A percentile compares a stretch with the other conserved stretches of the same genome.
phyloP scores from a whole-genome alignment of 768 basidiomycete genomes.

The Tremella yokohamensis region DNA sequence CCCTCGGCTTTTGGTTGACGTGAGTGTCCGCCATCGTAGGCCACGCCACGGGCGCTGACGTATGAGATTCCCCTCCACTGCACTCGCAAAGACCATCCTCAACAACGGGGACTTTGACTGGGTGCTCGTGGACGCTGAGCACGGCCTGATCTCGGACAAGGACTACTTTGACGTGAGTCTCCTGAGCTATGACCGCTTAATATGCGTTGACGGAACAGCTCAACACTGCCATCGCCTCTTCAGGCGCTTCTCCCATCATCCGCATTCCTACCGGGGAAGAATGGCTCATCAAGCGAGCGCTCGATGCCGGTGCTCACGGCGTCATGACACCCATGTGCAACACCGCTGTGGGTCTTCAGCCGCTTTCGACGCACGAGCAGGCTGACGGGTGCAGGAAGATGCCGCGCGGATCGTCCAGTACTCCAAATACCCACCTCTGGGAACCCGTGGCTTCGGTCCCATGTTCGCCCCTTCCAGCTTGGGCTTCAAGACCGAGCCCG shows the following conservation, averaged over 20 bases:
- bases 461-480: constrained; percentile 49
- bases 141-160: constrained; percentile 15
- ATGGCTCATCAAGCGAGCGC: constrained; percentile 51
- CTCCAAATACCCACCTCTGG: constrained; percentile 50
- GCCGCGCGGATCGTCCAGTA: constrained; percentile 44
- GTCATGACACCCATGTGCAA: constrained; percentile 51
- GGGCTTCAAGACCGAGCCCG: constrained; percentile 29
- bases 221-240: constrained; percentile 33
- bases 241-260: constrained; percentile 49
- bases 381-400: constrained; percentile 33
- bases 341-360: constrained; percentile 29
- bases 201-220: constrained; percentile 15
- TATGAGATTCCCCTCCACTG: constrained; percentile 1
- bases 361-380: neutral
- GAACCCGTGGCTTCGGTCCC: constrained; percentile 49
- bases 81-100: constrained; percentile 9
- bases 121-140: constrained; percentile 13
- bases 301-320: constrained; percentile 51
- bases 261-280: constrained; percentile 46
- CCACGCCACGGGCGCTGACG: neutral
- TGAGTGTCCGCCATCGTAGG: constrained; percentile 13
- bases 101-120: constrained; percentile 10
- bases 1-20: constrained; percentile 44
- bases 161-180: constrained; percentile 15
- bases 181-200: no score